These are phyloP conservation scores for Dalbergia cochinchinensis DNA, from an alignment of 306 rosid species.

Conservation along the genomic window DNA sequence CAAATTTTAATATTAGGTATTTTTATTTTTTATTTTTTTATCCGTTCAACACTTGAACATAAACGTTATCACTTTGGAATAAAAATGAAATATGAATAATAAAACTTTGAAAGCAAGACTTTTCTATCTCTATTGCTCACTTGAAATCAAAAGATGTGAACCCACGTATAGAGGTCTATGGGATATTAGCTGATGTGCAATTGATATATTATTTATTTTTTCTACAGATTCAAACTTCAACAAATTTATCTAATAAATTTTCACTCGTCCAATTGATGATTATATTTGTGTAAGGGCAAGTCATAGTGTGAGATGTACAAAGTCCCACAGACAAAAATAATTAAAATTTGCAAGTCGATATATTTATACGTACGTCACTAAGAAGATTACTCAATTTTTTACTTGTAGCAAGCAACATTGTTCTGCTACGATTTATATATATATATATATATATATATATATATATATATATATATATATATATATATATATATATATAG, in stretches of 20 bases:
- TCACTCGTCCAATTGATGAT: not conserved
- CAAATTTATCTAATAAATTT: not conserved
- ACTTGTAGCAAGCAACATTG: too few relatives aligned
- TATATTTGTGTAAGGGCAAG: not conserved
- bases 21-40: too few relatives aligned
- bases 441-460: too few relatives aligned
- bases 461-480: too few relatives aligned
- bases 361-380: not conserved
- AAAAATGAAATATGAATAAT: not conserved
- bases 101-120: conserved; percentile 15
- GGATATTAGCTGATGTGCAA: not conserved
- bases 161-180: too few relatives aligned
- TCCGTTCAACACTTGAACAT: not conserved
- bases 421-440: too few relatives aligned
- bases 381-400: not conserved
- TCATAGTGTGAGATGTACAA: not conserved
- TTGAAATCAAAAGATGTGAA: too few relatives aligned
- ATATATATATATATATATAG: too few relatives aligned
- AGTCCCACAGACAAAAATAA: too few relatives aligned
- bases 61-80: not conserved
- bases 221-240: not conserved
- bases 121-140: not conserved
- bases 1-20: too few relatives aligned
- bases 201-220: not conserved
- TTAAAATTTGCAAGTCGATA: too few relatives aligned